These are phyloP conservation scores for Prunus campanulata DNA, from an alignment of 306 rosid species.

Conservation along the genomic window DNA sequence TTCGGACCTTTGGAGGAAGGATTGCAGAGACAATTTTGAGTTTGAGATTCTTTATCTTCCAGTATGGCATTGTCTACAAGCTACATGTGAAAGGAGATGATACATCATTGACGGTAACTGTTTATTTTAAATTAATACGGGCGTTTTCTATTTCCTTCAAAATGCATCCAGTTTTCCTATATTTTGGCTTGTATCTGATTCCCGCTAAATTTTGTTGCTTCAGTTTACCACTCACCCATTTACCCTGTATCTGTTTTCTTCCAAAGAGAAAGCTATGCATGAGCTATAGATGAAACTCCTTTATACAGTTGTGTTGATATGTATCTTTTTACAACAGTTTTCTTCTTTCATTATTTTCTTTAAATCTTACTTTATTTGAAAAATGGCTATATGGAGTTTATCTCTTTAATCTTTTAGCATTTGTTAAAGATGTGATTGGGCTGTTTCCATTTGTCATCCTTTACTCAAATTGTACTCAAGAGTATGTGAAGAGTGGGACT, in stretches of 20 bases:
- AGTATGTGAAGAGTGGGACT: not conserved
- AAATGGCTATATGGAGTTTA: no score
- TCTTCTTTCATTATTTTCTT: not conserved
- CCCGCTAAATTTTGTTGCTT: not conserved
- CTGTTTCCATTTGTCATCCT: not conserved
- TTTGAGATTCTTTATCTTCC: slow-evolving; percentile 89
- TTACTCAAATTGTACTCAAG: not conserved
- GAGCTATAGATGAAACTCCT: not conserved
- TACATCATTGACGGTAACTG: slow-evolving; percentile 77
- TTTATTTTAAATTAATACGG: slow-evolving; percentile 7
- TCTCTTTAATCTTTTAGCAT: no score
- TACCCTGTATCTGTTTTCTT: not conserved
- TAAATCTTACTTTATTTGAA: not conserved
- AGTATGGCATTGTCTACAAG: slow-evolving; percentile 90
- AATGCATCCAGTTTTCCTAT: not conserved
- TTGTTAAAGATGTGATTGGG: no score
- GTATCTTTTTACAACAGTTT: not conserved
- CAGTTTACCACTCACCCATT: not conserved
- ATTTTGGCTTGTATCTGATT: not conserved
- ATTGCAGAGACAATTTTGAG: slow-evolving; percentile 81
- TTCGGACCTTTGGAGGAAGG: slow-evolving; percentile 71
- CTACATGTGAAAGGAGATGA: slow-evolving; percentile 53
- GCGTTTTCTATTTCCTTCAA: not conserved
- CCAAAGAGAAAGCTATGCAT: not conserved
- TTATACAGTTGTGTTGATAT: no score